Evolutionary conservation across 192 early-diverging fungal species (phyloP).

Genomic region (Coemansia sp.): DNA sequence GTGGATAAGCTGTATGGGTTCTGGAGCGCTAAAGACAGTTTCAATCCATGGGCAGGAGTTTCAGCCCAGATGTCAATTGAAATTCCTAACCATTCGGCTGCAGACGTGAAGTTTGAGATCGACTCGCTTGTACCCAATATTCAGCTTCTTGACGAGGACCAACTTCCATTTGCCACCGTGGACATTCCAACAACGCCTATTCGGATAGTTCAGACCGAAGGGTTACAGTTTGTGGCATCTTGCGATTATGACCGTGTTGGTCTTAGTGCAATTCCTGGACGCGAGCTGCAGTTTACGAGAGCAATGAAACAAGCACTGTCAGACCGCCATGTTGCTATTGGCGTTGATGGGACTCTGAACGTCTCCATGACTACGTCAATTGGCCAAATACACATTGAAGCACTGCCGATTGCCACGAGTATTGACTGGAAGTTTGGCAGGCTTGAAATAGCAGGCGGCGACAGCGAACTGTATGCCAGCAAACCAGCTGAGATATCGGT

Average conservation of each 20-base stretch:
- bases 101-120: conserved; percentile 25
- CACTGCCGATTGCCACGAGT: conserved; percentile 14
- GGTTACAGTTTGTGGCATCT: conserved; percentile 14
- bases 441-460: neutral
- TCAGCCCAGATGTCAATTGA: conserved; percentile 22
- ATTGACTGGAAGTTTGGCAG: conserved; percentile 20
- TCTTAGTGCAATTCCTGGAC: conserved; percentile 16
- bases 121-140: conserved; percentile 35
- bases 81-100: conserved; percentile 25
- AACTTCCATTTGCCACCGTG: conserved; percentile 25
- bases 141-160: conserved; percentile 16
- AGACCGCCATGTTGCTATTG: conserved; percentile 14
- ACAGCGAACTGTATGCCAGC: neutral
- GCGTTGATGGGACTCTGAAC: conserved; percentile 35
- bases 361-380: conserved; percentile 27
- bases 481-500: conserved; percentile 12
- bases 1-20: conserved; percentile 33
- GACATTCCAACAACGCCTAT: conserved; percentile 14
- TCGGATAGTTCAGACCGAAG: conserved; percentile 9
- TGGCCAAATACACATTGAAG: conserved; percentile 24
- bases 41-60: conserved; percentile 28
- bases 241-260: conserved; percentile 38
- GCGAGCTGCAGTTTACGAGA: conserved; percentile 23
- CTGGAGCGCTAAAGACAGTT: conserved; percentile 41
- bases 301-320: conserved; percentile 26